A percentile compares a stretch with the other conserved stretches of the same genome.
phyloP scores from a whole-genome alignment of 768 basidiomycete species.

The Rhizopogon vesiculosus region DNA sequence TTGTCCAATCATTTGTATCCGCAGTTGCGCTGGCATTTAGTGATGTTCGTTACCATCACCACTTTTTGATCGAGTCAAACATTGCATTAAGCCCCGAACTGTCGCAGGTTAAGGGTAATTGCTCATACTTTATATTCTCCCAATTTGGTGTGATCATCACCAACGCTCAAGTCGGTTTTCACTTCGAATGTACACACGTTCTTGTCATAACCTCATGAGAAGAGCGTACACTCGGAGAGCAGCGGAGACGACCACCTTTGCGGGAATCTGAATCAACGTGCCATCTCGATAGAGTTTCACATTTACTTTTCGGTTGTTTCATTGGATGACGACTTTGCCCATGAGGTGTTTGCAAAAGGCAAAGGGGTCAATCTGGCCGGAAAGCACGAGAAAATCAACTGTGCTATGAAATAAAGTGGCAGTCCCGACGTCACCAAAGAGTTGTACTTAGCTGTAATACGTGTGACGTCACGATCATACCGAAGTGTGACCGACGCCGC shows the following conservation, averaged over 20 bases:
- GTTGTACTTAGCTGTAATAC: too few relatives aligned
- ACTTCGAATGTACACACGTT: neutral
- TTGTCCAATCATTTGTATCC: slow-evolving; percentile 54
- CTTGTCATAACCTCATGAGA: neutral
- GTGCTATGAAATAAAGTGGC: too few relatives aligned
- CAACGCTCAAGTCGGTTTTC: neutral
- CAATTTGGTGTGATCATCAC: neutral
- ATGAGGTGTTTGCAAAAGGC: neutral
- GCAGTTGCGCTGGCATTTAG: slow-evolving; percentile 76
- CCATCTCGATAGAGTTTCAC: neutral
- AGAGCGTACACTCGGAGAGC: neutral
- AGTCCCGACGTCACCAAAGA: too few relatives aligned
- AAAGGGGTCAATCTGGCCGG: neutral
- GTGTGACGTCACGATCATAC: too few relatives aligned
- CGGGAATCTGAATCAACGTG: neutral
- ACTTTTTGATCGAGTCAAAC: neutral
- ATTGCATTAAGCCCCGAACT: neutral
- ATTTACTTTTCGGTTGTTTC: neutral
- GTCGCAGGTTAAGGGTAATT: neutral
- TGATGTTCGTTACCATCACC: neutral
- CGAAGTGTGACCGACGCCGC: too few relatives aligned
- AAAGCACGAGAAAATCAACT: too few relatives aligned
- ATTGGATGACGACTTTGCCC: neutral
- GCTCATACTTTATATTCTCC: neutral
- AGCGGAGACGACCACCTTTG: neutral